phyloP scores from a whole-genome alignment of 2,329 filamentous ascomycete species.

The Colletotrichum acutatum region DNA sequence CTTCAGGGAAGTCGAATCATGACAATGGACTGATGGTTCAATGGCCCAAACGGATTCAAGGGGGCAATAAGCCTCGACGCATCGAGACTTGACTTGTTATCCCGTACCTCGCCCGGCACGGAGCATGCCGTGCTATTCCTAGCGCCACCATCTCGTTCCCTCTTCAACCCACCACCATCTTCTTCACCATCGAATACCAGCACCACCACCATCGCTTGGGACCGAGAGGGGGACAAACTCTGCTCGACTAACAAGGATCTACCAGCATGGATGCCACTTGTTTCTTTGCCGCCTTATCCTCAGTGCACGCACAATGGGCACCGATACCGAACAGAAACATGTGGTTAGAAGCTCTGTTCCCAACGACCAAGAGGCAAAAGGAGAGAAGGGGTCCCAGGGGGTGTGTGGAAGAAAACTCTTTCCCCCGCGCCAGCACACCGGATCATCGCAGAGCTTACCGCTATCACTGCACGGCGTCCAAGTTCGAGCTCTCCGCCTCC shows the following conservation, averaged over 20 bases:
- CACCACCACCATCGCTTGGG: slow-evolving; percentile 5
- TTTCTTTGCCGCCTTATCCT: not conserved
- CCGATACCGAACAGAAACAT: not conserved
- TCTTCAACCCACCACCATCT: not conserved
- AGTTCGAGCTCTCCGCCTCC: not conserved
- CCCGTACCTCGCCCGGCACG: slow-evolving; percentile 12
- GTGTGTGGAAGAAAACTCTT: not conserved
- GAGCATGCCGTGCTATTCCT: slow-evolving; percentile 28
- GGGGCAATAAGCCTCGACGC: not conserved
- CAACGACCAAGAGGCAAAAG: not conserved
- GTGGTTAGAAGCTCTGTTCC: not conserved
- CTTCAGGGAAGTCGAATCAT: not conserved
- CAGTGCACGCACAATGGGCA: not conserved
- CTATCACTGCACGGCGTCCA: not conserved
- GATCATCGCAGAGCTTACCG: not conserved
- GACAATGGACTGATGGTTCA: not conserved
- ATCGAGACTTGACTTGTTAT: not conserved
- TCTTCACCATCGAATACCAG: not conserved
- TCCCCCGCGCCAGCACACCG: not conserved
- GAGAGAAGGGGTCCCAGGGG: not conserved
- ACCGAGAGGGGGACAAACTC: slow-evolving; percentile 5
- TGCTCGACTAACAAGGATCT: slow-evolving; percentile 1
- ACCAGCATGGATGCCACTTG: not conserved
- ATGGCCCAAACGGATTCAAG: not conserved
- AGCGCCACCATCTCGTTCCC: not conserved